Percentiles rank a stretch among this genome's conserved stretches.
phyloP scores from a whole-genome alignment of 129 eudicot species.

The Flaveria trinervia region DNA sequence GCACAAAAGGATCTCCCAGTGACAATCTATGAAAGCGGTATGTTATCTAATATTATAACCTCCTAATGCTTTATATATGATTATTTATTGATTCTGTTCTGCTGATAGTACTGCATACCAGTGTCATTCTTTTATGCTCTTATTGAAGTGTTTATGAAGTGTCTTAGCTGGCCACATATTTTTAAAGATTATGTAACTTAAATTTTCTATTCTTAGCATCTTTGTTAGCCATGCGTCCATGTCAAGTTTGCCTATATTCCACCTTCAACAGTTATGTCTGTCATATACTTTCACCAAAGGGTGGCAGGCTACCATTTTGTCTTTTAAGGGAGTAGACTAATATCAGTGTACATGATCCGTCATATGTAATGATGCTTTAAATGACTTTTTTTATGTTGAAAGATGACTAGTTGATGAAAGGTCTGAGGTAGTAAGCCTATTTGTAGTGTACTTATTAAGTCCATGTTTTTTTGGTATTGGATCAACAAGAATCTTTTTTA shows the following conservation, averaged over 20 bases:
- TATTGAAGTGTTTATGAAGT: constrained; percentile 6
- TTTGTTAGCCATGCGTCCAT: neutral
- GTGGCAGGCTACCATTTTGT: neutral
- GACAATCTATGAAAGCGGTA: constrained; percentile 91
- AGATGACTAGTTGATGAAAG: neutral
- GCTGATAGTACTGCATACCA: neutral
- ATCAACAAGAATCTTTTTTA: neutral
- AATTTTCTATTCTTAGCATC: neutral
- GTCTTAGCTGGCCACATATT: neutral
- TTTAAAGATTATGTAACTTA: neutral
- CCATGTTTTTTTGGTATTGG: neutral
- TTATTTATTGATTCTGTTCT: neutral
- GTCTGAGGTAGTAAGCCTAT: neutral
- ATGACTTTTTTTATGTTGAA: neutral
- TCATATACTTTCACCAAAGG: neutral
- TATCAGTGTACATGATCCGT: neutral
- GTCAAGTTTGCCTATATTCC: neutral
- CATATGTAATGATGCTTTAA: neutral
- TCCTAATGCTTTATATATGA: constrained; percentile 4
- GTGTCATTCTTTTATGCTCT: neutral
- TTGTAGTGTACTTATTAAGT: neutral
- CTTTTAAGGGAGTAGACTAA: neutral
- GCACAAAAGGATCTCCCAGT: constrained; percentile 96
- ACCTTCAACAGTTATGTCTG: neutral
- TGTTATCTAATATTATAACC: constrained; percentile 7